Percentiles rank a stretch among this genome's conserved stretches.
Evolutionary conservation across 371 early-diverging fungal genomes (phyloP).

Genomic region (Rhizopus delemar): DNA sequence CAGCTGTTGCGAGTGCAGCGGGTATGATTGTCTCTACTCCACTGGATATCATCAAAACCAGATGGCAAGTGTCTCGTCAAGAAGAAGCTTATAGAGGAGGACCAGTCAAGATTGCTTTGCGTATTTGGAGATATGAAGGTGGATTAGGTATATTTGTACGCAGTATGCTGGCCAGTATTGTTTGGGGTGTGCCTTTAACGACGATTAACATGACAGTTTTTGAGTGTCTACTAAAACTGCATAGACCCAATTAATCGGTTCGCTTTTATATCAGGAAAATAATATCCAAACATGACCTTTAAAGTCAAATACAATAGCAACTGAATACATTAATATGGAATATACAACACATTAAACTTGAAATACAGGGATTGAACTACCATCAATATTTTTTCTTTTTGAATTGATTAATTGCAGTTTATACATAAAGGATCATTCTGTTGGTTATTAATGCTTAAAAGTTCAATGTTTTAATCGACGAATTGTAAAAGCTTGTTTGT

Average conservation of each 20-base stretch:
- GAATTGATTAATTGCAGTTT: no score
- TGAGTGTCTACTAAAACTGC: constrained; percentile 58
- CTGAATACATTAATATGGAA: no score
- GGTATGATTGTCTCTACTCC: constrained; percentile 94
- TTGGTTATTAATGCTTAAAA: no score
- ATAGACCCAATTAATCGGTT: neutral
- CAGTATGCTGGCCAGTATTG: constrained; percentile 61
- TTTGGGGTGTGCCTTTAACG: constrained; percentile 68
- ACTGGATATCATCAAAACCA: constrained; percentile 94
- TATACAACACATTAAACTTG: no score
- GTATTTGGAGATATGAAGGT: constrained; percentile 60
- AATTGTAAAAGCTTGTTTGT: no score
- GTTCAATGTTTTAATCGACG: no score
- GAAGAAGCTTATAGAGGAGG: constrained; percentile 46
- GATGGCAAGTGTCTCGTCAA: constrained; percentile 87
- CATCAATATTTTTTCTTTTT: no score
- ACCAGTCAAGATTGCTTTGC: constrained; percentile 34
- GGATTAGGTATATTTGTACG: constrained; percentile 62
- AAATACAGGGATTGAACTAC: no score
- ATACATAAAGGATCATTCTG: no score
- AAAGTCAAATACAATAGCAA: no score
- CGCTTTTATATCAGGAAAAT: no score
- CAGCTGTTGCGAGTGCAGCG: constrained; percentile 62
- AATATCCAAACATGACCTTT: no score
- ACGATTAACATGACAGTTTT: constrained; percentile 70